These are phyloP conservation scores for Hyaloperonospora arabidopsidis DNA, from an alignment of 352 stramenopile species.

Conservation along the genomic window DNA sequence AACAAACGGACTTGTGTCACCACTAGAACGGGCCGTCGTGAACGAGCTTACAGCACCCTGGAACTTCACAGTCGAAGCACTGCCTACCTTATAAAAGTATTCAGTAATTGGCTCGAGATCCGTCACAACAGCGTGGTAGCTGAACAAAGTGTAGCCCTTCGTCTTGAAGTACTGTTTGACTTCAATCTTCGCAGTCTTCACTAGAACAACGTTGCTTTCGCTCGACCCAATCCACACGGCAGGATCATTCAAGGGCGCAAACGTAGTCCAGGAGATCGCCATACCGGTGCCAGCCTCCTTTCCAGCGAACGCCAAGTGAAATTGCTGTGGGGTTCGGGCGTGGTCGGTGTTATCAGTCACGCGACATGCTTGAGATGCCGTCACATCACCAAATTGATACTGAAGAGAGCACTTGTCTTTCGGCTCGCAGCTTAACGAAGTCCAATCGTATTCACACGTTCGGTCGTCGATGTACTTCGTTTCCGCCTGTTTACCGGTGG, in stretches of 20 bases:
- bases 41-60: slow-evolving; percentile 32
- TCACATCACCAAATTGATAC: slow-evolving; percentile 40
- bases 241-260: slow-evolving; percentile 20
- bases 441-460: slow-evolving; percentile 33
- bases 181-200: slow-evolving; percentile 21
- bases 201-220: slow-evolving; percentile 8
- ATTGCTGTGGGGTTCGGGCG: slow-evolving; percentile 30
- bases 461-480: slow-evolving; percentile 21
- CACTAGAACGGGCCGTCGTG: slow-evolving; percentile 32
- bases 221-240: slow-evolving; percentile 34
- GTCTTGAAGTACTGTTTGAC: slow-evolving; percentile 36
- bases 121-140: slow-evolving; percentile 20
- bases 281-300: slow-evolving; percentile 24
- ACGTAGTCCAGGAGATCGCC: slow-evolving; percentile 39
- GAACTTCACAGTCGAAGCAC: slow-evolving; percentile 6
- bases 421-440: slow-evolving; percentile 21
- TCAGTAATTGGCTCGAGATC: slow-evolving; percentile 19
- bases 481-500: no score
- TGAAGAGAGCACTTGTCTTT: slow-evolving; percentile 31
- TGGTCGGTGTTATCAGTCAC: slow-evolving; percentile 23
- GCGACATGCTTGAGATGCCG: slow-evolving; percentile 40
- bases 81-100: slow-evolving; percentile 30
- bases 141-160: slow-evolving; percentile 35
- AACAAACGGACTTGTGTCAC: slow-evolving; percentile 25
- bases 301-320: slow-evolving; percentile 43